Percentiles rank a stretch among this genome's conserved stretches.
Conservation (phyloP, 192 early-diverging fungal genomes). For the Diversispora eburnea region DNA sequence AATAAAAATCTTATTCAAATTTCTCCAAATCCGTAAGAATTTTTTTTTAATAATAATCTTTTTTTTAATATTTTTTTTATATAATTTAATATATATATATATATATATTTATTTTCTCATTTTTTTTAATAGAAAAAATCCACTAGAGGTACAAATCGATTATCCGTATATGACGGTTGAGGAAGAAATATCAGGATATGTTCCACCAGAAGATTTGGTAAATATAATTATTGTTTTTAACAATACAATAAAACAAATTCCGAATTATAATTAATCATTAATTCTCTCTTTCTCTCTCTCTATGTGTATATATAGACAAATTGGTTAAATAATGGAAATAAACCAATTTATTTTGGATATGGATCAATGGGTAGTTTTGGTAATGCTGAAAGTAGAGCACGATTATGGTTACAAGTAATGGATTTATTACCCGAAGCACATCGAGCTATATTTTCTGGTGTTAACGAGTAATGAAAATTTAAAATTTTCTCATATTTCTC, state of each 20-base stretch:
- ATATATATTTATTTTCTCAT: background rate
- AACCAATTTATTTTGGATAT: constrained; percentile 19
- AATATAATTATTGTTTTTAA: background rate
- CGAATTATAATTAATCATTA: background rate
- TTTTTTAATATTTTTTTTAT: background rate
- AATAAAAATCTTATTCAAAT: constrained; percentile 1
- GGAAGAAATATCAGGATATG: background rate
- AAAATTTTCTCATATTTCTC: background rate
- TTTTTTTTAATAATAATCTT: background rate
- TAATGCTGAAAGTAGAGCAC: background rate
- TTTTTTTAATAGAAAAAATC: background rate
- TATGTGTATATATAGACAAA: background rate
- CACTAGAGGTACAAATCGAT: background rate
- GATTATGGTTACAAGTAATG: constrained; percentile 3
- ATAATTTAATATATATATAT: background rate
- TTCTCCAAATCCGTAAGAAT: background rate
- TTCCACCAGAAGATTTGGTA: background rate
- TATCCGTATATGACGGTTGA: background rate
- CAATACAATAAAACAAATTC: too few species aligned
- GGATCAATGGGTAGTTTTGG: background rate
- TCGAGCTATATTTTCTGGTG: constrained; percentile 4
- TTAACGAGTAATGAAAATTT: background rate
- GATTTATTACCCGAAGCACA: background rate
- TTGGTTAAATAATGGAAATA: background rate
- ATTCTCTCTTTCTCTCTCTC: background rate